These are phyloP conservation scores for Talaromyces marneffei DNA, from an alignment of 2,329 filamentous ascomycete species.

Conservation along the genomic window DNA sequence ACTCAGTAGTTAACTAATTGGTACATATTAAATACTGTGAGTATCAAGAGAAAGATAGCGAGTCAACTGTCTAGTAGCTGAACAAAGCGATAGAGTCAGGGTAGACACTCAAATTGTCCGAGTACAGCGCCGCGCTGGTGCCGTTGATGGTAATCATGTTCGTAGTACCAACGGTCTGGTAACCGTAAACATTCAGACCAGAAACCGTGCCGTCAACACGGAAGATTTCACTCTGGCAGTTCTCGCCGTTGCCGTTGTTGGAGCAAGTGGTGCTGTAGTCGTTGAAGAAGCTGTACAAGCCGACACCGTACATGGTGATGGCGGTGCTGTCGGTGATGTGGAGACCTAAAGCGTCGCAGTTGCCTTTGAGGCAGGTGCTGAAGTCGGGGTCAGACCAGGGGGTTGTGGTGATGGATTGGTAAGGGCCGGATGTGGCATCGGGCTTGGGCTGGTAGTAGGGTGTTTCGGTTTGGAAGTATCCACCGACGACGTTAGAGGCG, in stretches of 20 bases:
- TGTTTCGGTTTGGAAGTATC: slow-evolving; percentile 37
- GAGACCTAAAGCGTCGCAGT: slow-evolving; percentile 45
- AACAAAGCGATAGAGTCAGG: slow-evolving; percentile 42
- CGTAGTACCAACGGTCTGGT: slow-evolving; percentile 44
- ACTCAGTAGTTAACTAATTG: no score
- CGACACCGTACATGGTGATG: slow-evolving; percentile 48
- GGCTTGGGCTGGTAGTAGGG: slow-evolving; percentile 35
- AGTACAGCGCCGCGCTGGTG: slow-evolving; percentile 37
- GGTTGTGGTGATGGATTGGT: slow-evolving; percentile 20
- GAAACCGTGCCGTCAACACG: slow-evolving; percentile 36
- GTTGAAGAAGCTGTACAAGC: slow-evolving; percentile 52
- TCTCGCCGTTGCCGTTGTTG: slow-evolving; percentile 31
- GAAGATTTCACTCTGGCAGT: slow-evolving; percentile 49
- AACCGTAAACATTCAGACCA: slow-evolving; percentile 36
- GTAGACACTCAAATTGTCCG: slow-evolving; percentile 45
- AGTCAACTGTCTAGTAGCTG: background rate
- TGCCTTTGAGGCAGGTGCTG: slow-evolving; percentile 25
- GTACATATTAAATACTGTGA: background rate
- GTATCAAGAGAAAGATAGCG: background rate
- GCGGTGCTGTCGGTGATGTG: slow-evolving; percentile 41
- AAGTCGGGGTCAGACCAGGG: slow-evolving; percentile 33
- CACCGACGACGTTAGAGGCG: slow-evolving; percentile 29
- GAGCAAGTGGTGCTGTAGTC: slow-evolving; percentile 46
- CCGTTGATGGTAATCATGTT: slow-evolving; percentile 45
- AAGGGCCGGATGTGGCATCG: slow-evolving; percentile 28